Evolutionary conservation across 148 eudicot species (phyloP).

Genomic region (Limonium bicolor): DNA sequence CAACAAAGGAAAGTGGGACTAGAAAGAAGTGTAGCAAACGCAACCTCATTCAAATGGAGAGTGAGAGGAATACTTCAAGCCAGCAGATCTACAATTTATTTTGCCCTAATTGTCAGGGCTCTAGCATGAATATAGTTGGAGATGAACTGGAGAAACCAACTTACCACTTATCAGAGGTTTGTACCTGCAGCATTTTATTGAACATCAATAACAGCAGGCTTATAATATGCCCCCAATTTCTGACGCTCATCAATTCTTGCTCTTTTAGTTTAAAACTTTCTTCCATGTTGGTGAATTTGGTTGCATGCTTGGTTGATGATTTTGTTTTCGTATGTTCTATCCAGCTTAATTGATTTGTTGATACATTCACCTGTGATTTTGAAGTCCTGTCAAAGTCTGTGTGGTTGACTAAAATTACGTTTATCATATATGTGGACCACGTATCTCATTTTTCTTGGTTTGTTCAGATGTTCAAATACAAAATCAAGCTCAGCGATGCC

Average conservation of each 20-base stretch:
- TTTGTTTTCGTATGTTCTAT: background rate
- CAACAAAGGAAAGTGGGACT: slow-evolving; percentile 10
- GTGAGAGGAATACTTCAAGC: slow-evolving; percentile 6
- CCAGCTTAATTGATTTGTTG: background rate
- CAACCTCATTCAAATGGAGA: slow-evolving; percentile 15
- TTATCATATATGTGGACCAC: background rate
- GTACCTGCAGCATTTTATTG: too few relatives aligned
- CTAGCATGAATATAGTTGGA: slow-evolving; percentile 41
- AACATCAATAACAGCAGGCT: background rate
- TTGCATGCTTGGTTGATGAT: background rate
- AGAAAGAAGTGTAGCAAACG: slow-evolving; percentile 21
- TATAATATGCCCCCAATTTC: background rate
- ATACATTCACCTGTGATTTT: background rate
- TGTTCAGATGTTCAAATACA: slow-evolving; percentile 46
- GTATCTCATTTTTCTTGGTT: background rate
- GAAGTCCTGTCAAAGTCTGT: background rate
- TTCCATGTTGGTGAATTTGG: too few relatives aligned
- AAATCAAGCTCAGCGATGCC: slow-evolving; percentile 49
- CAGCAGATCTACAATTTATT: slow-evolving; percentile 36
- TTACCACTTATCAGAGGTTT: slow-evolving; percentile 61
- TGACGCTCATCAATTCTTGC: background rate
- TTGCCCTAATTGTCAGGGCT: slow-evolving; percentile 88
- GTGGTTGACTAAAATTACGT: background rate
- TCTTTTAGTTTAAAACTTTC: too few relatives aligned
- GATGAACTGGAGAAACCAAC: slow-evolving; percentile 65